These are phyloP conservation scores for Xylaria sp. DNA, from an alignment of 2,329 filamentous ascomycete genomes.

Conservation along the genomic window DNA sequence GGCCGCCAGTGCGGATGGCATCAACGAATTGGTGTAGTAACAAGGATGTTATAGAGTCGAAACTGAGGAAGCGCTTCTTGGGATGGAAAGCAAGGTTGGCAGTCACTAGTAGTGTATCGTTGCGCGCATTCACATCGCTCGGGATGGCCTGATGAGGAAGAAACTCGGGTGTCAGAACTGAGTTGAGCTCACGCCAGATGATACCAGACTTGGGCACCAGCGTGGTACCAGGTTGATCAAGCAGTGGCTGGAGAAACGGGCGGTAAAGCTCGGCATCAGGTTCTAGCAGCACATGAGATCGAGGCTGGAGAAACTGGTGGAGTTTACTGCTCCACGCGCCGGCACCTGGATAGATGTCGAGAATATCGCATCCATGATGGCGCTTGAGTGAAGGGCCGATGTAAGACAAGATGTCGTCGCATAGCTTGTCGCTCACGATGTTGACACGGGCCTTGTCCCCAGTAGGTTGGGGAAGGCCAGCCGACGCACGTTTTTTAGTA, in stretches of 20 bases:
- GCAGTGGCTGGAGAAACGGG: constrained; percentile 69
- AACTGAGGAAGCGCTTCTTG: constrained; percentile 59
- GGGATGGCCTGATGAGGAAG: constrained; percentile 65
- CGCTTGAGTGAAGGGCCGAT: constrained; percentile 74
- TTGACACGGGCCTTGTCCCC: constrained; percentile 60
- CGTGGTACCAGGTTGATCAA: constrained; percentile 58
- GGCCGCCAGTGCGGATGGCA: constrained; percentile 64
- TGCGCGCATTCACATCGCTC: constrained; percentile 60
- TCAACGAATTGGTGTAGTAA: constrained; percentile 70
- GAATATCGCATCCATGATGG: constrained; percentile 81
- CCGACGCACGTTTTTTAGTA: background rate
- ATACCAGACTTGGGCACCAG: constrained; percentile 67
- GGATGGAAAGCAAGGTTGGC: constrained; percentile 71
- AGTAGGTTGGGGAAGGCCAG: background rate
- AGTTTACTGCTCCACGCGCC: constrained; percentile 83
- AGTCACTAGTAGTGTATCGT: constrained; percentile 78
- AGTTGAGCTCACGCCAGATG: constrained; percentile 67
- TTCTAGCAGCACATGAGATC: constrained; percentile 86
- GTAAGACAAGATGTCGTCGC: constrained; percentile 75
- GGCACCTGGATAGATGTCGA: constrained; percentile 85
- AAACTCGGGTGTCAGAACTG: constrained; percentile 60
- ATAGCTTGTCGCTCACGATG: constrained; percentile 62
- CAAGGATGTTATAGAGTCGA: constrained; percentile 67
- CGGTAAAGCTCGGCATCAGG: constrained; percentile 68
- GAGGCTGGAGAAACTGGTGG: constrained; percentile 78